These are phyloP conservation scores for Claviceps cyperi DNA, from an alignment of 2,329 filamentous ascomycete genomes.

Conservation along the genomic window DNA sequence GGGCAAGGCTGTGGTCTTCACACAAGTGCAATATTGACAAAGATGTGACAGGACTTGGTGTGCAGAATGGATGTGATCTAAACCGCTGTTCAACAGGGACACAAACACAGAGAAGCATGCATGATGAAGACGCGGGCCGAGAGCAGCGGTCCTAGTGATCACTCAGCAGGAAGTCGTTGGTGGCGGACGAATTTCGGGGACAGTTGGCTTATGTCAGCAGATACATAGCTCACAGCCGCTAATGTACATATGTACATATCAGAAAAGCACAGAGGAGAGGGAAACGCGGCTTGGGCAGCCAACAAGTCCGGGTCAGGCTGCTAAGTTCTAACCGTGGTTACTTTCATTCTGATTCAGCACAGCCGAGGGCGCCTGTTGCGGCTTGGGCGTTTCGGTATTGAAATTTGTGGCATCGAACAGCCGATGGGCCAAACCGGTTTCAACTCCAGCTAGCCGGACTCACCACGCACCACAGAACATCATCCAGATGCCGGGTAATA, in stretches of 20 bases:
- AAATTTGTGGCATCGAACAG: too few species aligned
- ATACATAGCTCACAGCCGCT: too few species aligned
- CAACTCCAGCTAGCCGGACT: too few species aligned
- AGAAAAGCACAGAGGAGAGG: not conserved
- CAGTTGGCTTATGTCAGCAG: constrained; percentile 5
- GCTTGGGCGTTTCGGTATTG: not conserved
- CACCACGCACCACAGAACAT: not conserved
- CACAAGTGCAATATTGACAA: not conserved
- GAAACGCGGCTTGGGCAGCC: not conserved
- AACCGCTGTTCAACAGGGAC: not conserved
- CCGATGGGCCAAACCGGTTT: too few species aligned
- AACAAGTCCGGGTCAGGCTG: not conserved
- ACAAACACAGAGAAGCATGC: not conserved
- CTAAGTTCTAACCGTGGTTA: not conserved
- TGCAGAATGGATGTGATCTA: not conserved
- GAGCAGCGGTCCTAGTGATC: not conserved
- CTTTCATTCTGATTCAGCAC: not conserved
- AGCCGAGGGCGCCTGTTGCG: not conserved
- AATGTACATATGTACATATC: not conserved
- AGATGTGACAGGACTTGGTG: constrained; percentile 1
- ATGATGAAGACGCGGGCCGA: not conserved
- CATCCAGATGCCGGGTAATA: not conserved
- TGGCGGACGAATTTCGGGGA: constrained; percentile 2
- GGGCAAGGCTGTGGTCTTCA: not conserved
- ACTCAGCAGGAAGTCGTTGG: not conserved